These are phyloP conservation scores for Talaromyces sp. DNA, from an alignment of 2,329 filamentous ascomycete species.

Conservation along the genomic window DNA sequence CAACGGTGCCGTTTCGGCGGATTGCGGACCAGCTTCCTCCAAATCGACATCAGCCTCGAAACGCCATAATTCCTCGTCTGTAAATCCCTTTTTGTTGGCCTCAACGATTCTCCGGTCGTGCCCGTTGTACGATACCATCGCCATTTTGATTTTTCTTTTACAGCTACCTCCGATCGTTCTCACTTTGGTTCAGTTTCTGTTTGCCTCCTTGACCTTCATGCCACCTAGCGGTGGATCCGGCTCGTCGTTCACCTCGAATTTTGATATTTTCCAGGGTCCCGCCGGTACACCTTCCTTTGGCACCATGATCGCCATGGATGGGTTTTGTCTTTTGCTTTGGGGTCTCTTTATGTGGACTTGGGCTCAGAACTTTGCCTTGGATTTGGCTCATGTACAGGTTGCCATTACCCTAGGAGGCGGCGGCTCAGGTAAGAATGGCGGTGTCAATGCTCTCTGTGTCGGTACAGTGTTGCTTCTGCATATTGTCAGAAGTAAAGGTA, in stretches of 20 bases:
- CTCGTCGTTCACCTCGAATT: conserved; percentile 64
- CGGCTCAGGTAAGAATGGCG: conserved; percentile 46
- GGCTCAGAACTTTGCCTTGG: conserved; percentile 79
- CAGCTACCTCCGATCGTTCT: conserved; percentile 84
- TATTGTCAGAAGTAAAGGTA: conserved; percentile 42
- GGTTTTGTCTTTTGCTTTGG: conserved; percentile 78
- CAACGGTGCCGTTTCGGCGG: conserved; percentile 28
- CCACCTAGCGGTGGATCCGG: conserved; percentile 74
- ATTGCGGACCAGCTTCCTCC: conserved; percentile 28
- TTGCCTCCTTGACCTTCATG: conserved; percentile 88
- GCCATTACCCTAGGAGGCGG: conserved; percentile 85
- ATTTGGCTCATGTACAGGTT: conserved; percentile 88
- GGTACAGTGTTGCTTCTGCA: conserved; percentile 43
- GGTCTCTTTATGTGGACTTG: conserved; percentile 75
- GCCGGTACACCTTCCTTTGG: conserved; percentile 79
- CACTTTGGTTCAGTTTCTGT: conserved; percentile 84
- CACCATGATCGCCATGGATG: conserved; percentile 78
- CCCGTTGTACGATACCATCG: conserved; percentile 89
- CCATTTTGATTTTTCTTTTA: conserved; percentile 91
- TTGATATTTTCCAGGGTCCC: conserved; percentile 85
- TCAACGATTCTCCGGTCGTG: conserved; percentile 84
- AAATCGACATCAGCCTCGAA: conserved; percentile 27
- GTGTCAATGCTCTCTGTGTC: conserved; percentile 43
- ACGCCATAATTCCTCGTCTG: conserved; percentile 47
- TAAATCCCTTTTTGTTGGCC: conserved; percentile 69